Evolutionary conservation across 495 filamentous ascomycete species (phyloP), one percentile per base, ranked within the genome.

Genomic region (Aspergillus cristatus): DNA sequence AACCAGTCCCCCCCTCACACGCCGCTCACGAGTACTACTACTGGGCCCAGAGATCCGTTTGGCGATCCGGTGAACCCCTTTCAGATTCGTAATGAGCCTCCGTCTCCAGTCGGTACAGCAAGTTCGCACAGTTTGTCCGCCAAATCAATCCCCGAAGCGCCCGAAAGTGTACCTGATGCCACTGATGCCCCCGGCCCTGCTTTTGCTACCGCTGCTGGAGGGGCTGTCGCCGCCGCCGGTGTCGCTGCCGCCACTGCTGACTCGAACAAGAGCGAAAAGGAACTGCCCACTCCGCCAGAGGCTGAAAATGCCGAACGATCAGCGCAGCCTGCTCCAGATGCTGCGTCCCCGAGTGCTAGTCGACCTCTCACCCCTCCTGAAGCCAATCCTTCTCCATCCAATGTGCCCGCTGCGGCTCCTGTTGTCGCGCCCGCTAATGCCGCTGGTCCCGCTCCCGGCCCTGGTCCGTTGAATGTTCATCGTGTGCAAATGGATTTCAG

Each of bases 401-500:
- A 47, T 22, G 54, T 43, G 29, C 54, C 52, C 7, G 57, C 51
- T 50, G 57, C 55, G 18, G 54, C 49, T 29, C 48, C 53, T 18
- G 41, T 38, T 18, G 40, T 43, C 28, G 54, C 50, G 11, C 47
- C 54, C 37, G 41, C 31, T 8, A 8, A 4, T 24, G 20, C 20
- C 20, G 4, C 20, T 24, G 20, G 8, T 24, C 8, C 20, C 20
- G 78, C 72, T 38, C 41, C 47, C 24, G 41, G 54, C 32, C 37
- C 57, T 26, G 67, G 68, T 14, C 72, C 79, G 1, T 54, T 62
- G 4, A 72, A 76, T 42, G 84, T 91, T 41, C 81, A 99, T 57
- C 84, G 91, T 41, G 86, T 96, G 20, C 91, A 97, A 54, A 74
- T 97, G 46, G 91, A 96, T 56, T 99, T 97, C 62, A 84, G 76